Conservation (phyloP, 2,329 filamentous ascomycete genomes). For the Thelonectria rubi region DNA sequence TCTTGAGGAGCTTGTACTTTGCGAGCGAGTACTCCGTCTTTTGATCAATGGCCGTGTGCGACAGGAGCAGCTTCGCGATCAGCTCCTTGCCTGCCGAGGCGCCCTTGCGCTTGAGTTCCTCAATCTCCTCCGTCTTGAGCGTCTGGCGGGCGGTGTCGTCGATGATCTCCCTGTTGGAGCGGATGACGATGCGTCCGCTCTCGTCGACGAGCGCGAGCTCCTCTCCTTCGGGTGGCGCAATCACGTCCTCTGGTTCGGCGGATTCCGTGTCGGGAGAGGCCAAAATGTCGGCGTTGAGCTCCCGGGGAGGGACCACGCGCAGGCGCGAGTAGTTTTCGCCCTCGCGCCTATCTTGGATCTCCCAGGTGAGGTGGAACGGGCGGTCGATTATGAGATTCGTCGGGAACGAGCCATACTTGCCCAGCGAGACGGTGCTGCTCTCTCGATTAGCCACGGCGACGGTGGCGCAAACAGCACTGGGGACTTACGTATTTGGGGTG, state of each 20-base stretch:
- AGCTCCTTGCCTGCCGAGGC: slow-evolving; percentile 85
- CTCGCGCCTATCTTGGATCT: slow-evolving; percentile 77
- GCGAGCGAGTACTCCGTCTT: slow-evolving; percentile 94
- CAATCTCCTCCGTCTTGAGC: slow-evolving; percentile 78
- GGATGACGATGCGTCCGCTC: slow-evolving; percentile 57
- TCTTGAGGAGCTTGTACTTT: slow-evolving; percentile 95
- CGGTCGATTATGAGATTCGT: slow-evolving; percentile 90
- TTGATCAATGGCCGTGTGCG: slow-evolving; percentile 88
- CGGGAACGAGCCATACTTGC: slow-evolving; percentile 92
- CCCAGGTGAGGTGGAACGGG: slow-evolving; percentile 91
- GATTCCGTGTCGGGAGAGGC: slow-evolving; percentile 52
- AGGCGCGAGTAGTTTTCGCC: slow-evolving; percentile 73
- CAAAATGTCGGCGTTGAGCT: slow-evolving; percentile 84
- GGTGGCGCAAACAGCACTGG: slow-evolving; percentile 10
- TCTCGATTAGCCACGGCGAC: slow-evolving; percentile 37
- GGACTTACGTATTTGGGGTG: slow-evolving; percentile 65
- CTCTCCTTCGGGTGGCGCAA: slow-evolving; percentile 50
- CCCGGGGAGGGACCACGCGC: slow-evolving; percentile 80
- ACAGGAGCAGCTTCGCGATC: slow-evolving; percentile 90
- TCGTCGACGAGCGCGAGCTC: slow-evolving; percentile 56
- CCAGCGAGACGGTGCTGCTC: slow-evolving; percentile 81
- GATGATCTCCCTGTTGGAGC: slow-evolving; percentile 67
- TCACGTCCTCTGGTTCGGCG: slow-evolving; percentile 55
- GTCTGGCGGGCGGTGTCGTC: slow-evolving; percentile 76
- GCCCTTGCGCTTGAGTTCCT: slow-evolving; percentile 77